phyloP scores from a whole-genome alignment of 345 rosid genomes.

The Lumnitzera littorea region DNA sequence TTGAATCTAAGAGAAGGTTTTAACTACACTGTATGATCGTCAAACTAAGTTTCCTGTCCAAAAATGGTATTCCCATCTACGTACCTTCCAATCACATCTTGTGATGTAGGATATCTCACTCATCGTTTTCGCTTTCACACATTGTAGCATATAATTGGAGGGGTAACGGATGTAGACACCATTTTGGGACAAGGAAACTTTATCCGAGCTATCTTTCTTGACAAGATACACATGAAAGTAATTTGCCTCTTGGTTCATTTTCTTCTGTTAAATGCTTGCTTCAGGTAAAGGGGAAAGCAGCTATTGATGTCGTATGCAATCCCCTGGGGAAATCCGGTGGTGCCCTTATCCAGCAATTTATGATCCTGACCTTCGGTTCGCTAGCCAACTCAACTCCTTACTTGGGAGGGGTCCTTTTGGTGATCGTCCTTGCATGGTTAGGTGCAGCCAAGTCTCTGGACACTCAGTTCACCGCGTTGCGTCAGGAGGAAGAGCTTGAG shows the following conservation, averaged over 20 bases:
- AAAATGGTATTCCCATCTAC: too few species aligned
- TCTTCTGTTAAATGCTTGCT: slow-evolving; percentile 10
- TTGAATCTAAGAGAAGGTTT: too few species aligned
- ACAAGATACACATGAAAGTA: too few species aligned
- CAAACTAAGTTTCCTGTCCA: too few species aligned
- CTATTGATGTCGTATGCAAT: slow-evolving; percentile 91
- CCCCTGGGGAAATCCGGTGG: slow-evolving; percentile 96
- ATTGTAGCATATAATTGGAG: too few species aligned
- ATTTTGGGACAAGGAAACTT: too few species aligned
- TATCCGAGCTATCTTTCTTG: too few species aligned
- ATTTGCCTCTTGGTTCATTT: neutral
- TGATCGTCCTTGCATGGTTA: slow-evolving; percentile 80
- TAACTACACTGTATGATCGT: too few species aligned
- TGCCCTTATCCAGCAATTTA: slow-evolving; percentile 93
- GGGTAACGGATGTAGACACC: too few species aligned
- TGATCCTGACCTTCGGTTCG: slow-evolving; percentile 93
- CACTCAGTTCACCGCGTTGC: slow-evolving; percentile 62
- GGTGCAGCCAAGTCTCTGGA: slow-evolving; percentile 88
- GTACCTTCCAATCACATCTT: too few species aligned
- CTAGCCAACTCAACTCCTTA: slow-evolving; percentile 93
- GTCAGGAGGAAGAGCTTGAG: slow-evolving; percentile 89
- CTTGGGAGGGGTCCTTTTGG: slow-evolving; percentile 73
- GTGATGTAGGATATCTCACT: too few species aligned
- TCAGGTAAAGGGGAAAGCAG: slow-evolving; percentile 96
- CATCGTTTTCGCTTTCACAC: too few species aligned